These are phyloP conservation scores for Auriculariales sp. DNA, from an alignment of 768 basidiomycete genomes.

Conservation along the genomic window DNA sequence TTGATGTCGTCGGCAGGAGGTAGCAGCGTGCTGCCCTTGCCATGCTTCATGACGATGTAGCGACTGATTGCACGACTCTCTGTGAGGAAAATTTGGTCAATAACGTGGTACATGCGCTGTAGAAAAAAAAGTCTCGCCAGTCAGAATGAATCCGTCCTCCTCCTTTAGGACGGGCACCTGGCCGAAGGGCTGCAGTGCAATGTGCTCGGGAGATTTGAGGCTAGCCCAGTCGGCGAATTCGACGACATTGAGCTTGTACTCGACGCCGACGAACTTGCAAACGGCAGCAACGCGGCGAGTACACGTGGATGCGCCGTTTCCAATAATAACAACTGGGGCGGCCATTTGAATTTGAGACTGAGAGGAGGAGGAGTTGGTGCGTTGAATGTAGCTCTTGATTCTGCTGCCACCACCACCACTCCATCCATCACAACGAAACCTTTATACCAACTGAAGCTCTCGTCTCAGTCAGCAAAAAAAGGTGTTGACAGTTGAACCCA, in stretches of 20 bases:
- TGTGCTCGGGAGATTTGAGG: constrained; percentile 31
- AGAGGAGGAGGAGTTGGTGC: too few species aligned
- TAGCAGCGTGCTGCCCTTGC: constrained; percentile 29
- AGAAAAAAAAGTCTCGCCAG: constrained; percentile 7
- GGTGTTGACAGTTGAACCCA: too few species aligned
- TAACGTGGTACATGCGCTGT: too few species aligned
- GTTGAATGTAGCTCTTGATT: too few species aligned
- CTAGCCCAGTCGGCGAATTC: constrained; percentile 26
- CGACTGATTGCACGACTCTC: constrained; percentile 48
- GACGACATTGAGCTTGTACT: constrained; percentile 34
- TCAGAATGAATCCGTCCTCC: constrained; percentile 50
- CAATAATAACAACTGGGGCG: constrained; percentile 25
- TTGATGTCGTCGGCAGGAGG: constrained; percentile 24
- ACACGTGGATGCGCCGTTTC: constrained; percentile 26
- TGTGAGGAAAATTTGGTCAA: too few species aligned
- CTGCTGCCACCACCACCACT: too few species aligned
- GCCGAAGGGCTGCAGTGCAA: constrained; percentile 43
- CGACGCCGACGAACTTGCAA: constrained; percentile 40
- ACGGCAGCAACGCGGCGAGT: constrained; percentile 36
- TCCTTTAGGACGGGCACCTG: constrained; percentile 39
- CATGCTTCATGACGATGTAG: constrained; percentile 43
- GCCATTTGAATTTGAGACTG: too few species aligned
- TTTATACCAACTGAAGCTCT: too few species aligned
- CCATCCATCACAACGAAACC: too few species aligned
- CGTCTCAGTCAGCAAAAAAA: too few species aligned